These are phyloP conservation scores for Francoa sonchifolia DNA, from an alignment of 441 rosid species.

Conservation along the genomic window DNA sequence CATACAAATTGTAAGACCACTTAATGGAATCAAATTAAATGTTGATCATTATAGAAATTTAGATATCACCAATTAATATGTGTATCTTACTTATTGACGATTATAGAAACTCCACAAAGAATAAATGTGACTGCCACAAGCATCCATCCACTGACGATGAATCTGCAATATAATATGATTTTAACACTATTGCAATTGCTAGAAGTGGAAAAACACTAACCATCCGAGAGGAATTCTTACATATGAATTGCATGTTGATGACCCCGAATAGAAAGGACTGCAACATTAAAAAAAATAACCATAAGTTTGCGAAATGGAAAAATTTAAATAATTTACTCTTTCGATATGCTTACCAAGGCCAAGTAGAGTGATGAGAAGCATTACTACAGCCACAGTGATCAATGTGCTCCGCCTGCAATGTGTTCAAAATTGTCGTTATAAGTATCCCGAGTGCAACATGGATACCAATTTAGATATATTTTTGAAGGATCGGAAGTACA, in stretches of 20 bases:
- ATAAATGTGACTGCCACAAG: slow-evolving; percentile 75
- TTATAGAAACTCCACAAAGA: slow-evolving; percentile 70
- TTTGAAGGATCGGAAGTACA: slow-evolving; percentile 16
- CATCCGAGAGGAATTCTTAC: slow-evolving; percentile 45
- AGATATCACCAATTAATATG: too few species aligned
- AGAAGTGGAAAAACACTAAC: neutral
- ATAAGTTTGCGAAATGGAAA: slow-evolving; percentile 5
- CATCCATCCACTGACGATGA: slow-evolving; percentile 82
- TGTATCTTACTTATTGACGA: slow-evolving; percentile 67
- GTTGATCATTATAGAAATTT: neutral
- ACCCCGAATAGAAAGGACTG: slow-evolving; percentile 67
- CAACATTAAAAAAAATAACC: slow-evolving; percentile 10
- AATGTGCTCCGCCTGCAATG: slow-evolving; percentile 56
- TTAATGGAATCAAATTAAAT: too few species aligned
- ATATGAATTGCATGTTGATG: slow-evolving; percentile 59
- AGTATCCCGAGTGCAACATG: slow-evolving; percentile 2
- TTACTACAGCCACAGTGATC: slow-evolving; percentile 68
- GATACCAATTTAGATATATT: slow-evolving; percentile 5
- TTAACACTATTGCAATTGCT: too few species aligned
- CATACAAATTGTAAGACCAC: too few species aligned
- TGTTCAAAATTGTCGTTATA: slow-evolving; percentile 5
- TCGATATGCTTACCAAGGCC: slow-evolving; percentile 58
- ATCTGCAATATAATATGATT: slow-evolving; percentile 35
- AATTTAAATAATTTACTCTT: neutral
- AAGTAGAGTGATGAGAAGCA: slow-evolving; percentile 67